phyloP scores from a whole-genome alignment of 805 yeast species.

The Sporopachydermia lactativora region DNA sequence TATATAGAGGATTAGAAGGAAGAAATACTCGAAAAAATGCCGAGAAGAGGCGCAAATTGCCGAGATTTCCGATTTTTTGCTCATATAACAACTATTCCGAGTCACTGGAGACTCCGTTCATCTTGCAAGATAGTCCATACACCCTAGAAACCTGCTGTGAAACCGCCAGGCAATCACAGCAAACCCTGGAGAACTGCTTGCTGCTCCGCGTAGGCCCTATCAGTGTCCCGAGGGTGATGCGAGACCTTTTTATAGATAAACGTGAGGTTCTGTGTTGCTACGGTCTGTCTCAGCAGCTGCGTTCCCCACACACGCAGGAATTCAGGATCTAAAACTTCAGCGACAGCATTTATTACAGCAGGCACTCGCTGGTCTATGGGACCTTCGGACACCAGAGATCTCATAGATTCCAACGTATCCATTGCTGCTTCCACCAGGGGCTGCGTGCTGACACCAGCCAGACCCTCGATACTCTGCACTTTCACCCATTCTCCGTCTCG shows the following conservation, averaged over 20 bases:
- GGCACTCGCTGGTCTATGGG: slow-evolving; percentile 3
- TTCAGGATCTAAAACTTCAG: neutral
- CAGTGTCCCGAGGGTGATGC: slow-evolving; percentile 1
- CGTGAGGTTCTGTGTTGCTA: slow-evolving; percentile 16
- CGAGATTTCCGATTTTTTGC: too few species aligned
- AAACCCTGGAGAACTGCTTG: neutral
- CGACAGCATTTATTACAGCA: slow-evolving; percentile 9
- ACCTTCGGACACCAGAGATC: slow-evolving; percentile 10
- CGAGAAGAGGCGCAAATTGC: too few species aligned
- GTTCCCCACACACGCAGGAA: slow-evolving; percentile 7
- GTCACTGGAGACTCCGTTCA: too few species aligned
- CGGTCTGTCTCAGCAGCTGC: slow-evolving; percentile 11
- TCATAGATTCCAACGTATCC: slow-evolving; percentile 9
- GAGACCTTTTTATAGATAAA: slow-evolving; percentile 17
- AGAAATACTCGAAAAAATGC: too few species aligned
- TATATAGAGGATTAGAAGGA: too few species aligned
- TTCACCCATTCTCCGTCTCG: slow-evolving; percentile 29
- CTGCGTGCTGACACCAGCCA: slow-evolving; percentile 24
- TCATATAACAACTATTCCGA: too few species aligned
- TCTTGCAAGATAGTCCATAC: too few species aligned
- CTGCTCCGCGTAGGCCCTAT: neutral
- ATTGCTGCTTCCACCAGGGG: slow-evolving; percentile 10
- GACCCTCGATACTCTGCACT: slow-evolving; percentile 25
- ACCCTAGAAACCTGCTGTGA: too few species aligned
- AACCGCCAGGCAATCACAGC: neutral